Percentiles rank a stretch among this genome's conserved stretches.
Evolutionary conservation across 73 alveolate species (phyloP).

Genomic region (Tetrahymena borealis): DNA sequence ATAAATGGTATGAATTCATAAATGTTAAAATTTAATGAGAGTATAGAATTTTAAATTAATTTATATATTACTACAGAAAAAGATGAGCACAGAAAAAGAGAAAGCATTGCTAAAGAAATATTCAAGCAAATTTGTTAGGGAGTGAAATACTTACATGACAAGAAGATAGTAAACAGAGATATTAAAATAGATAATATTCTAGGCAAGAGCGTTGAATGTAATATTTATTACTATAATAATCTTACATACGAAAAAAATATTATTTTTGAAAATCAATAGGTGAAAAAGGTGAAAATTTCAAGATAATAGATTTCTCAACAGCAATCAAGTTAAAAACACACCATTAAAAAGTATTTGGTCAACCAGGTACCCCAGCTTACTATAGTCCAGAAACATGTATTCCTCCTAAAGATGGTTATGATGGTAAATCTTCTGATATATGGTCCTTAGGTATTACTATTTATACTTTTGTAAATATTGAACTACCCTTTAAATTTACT

Average conservation of each 20-base stretch:
- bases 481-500: neutral
- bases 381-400: neutral
- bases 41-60: no score
- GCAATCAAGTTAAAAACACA: neutral
- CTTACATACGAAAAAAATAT: neutral
- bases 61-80: no score
- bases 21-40: no score
- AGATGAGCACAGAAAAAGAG: neutral
- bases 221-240: neutral
- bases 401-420: neutral
- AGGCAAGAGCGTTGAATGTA: neutral
- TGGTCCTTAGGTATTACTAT: neutral
- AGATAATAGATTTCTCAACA: neutral
- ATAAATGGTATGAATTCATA: neutral
- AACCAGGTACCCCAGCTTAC: neutral
- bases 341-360: neutral
- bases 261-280: neutral
- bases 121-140: neutral
- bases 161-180: neutral
- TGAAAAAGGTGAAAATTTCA: neutral
- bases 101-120: neutral
- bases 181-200: neutral
- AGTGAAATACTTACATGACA: neutral
- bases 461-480: neutral
- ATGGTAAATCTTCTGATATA: neutral